Base-by-base conservation (phyloP, 2,329 filamentous ascomycete species). In the Ascochyta lentis region DNA sequence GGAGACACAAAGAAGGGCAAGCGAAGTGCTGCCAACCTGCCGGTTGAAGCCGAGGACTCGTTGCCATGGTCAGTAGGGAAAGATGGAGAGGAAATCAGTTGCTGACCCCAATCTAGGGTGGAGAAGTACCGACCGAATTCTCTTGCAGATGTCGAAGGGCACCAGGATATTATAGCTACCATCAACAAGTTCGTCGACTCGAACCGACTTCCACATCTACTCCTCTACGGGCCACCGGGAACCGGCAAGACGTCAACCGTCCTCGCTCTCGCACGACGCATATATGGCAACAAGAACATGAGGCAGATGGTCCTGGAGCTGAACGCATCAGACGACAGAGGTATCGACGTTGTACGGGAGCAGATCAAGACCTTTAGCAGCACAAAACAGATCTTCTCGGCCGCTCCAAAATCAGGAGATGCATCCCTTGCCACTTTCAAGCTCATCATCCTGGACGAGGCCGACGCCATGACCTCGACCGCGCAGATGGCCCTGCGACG, bases 311-410 rank as follows among this genome's bases (percentile, higher is more conserved):
- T 99, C 16, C 85, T 99, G 31, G 95, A 99, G 78, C 86, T 99
- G 63, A 99, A 99, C 75, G 95, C 95, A 37, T 96, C 92, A 44
- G 95, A 99, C 73, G 95, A 99, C 76, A 86, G 95, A 77, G 95
- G 95, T 71, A 99, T 99, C 75, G 95, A 99, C 64, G 95, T 99
- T 2, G 95, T 99, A 53, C 69, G 76, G 64, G 95, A 99, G 79
- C 95, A 99, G 78, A 99, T 99, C 85, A 99, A 98, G 83, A 99
- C 95, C 0, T 99, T 99, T 79, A 94, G 92, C 37, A 96, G 91
- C 66, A 99, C 95, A 7, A 97, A 96, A 77, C 95, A 99, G 74
- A 99, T 99, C 68, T 99, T 99, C 80, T 86, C 85, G n/a, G 81
- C 84, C 38, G 81, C 81, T 7, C 79, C 83, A 2, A 78, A 78